Conservation (phyloP, 2,329 filamentous ascomycete species). For the Ascochyta koolunga region DNA sequence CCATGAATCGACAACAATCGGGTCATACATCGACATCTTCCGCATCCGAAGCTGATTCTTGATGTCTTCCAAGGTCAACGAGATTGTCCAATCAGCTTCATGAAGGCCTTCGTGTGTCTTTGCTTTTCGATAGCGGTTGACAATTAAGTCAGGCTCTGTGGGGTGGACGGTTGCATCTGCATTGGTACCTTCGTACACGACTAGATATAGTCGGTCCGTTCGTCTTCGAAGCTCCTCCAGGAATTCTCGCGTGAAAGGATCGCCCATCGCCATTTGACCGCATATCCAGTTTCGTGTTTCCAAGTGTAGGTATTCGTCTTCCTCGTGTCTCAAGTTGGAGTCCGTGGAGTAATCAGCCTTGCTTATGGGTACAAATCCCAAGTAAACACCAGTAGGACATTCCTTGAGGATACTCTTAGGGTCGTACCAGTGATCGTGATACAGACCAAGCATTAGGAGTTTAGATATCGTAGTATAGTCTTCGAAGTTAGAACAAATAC, state of each 20-base stretch:
- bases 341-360: constrained; percentile 25
- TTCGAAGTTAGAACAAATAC: constrained; percentile 40
- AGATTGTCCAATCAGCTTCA: constrained; percentile 21
- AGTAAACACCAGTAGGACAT: constrained; percentile 31
- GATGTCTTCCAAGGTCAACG: constrained; percentile 34
- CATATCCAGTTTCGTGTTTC: constrained; percentile 36
- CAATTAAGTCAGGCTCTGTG: constrained; percentile 31
- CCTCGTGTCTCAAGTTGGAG: constrained; percentile 6
- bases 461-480: constrained; percentile 39
- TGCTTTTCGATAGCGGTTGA: constrained; percentile 27
- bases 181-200: constrained; percentile 37
- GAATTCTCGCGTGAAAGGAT: constrained; percentile 27
- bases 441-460: constrained; percentile 32
- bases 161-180: constrained; percentile 35
- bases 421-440: constrained; percentile 37
- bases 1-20: constrained; percentile 40
- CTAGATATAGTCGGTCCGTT: constrained; percentile 25
- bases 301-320: constrained; percentile 18
- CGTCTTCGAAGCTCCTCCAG: constrained; percentile 31
- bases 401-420: constrained; percentile 23
- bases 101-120: constrained; percentile 20
- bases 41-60: constrained; percentile 32
- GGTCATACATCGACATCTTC: constrained; percentile 38
- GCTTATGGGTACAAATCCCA: constrained; percentile 33
- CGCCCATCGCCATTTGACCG: constrained; percentile 39